Conservation (phyloP, 257 asterid species). For the Nemophila menziesii region DNA sequence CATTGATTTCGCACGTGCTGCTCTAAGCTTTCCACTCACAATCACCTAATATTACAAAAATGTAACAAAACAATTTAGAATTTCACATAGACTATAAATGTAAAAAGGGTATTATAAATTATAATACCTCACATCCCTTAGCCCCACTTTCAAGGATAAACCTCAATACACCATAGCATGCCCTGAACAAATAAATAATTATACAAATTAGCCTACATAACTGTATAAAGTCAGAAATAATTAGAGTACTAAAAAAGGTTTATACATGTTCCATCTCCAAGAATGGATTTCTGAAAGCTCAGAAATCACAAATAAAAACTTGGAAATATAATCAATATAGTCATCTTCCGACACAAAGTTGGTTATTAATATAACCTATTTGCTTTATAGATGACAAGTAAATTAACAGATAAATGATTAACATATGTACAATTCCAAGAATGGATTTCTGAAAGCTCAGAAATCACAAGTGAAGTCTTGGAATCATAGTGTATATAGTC, state of each 20-base stretch:
- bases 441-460: constrained; percentile 9
- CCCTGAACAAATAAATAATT: constrained; percentile 27
- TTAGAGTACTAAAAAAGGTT: no score
- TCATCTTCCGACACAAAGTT: constrained; percentile 30
- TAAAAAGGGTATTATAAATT: no score
- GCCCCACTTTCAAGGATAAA: constrained; percentile 57
- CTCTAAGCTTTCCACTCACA: constrained; percentile 58
- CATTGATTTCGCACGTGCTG: constrained; percentile 55
- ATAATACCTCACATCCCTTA: constrained; percentile 58
- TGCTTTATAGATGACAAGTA: constrained; percentile 34
- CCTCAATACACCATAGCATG: constrained; percentile 52
- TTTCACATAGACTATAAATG: background rate
- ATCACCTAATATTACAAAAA: constrained; percentile 33
- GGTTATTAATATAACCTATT: constrained; percentile 17
- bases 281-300: background rate
- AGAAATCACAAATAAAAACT: constrained; percentile 1
- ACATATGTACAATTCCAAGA: constrained; percentile 1
- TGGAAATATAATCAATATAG: constrained; percentile 6
- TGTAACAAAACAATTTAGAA: background rate
- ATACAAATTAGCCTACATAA: no score
- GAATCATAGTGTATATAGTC: constrained; percentile 7
- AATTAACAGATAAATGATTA: background rate
- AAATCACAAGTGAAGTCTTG: no score
- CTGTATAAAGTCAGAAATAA: no score
- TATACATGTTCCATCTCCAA: constrained; percentile 11